phyloP scores from a whole-genome alignment of 352 stramenopile genomes.

The Pythium guiyangense region DNA sequence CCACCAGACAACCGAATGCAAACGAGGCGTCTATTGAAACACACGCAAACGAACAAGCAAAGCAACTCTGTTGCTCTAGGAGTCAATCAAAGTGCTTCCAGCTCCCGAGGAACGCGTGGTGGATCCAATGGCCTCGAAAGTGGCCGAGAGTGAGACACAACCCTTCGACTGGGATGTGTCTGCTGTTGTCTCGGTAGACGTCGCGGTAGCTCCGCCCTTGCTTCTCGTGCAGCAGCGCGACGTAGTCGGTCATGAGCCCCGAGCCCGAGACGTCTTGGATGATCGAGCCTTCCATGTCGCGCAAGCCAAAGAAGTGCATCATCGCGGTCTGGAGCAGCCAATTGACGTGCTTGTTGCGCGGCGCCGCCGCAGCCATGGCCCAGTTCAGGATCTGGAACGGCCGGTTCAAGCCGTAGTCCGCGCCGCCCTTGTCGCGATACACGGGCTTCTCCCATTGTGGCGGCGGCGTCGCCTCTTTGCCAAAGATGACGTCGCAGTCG shows the following conservation, averaged over 20 bases:
- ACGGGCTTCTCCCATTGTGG: slow-evolving; percentile 1
- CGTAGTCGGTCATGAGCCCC: slow-evolving; percentile 16
- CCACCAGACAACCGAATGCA: too few relatives aligned
- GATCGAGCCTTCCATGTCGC: slow-evolving; percentile 5
- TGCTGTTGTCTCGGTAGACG: slow-evolving; percentile 1
- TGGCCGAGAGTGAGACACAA: slow-evolving; percentile 4
- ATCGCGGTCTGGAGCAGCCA: slow-evolving; percentile 5
- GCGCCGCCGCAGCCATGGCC: slow-evolving; percentile 9
- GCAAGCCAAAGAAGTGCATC: slow-evolving; percentile 15
- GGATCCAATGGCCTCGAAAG: slow-evolving; percentile 6
- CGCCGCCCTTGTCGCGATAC: slow-evolving; percentile 1
- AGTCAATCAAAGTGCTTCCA: slow-evolving; percentile 7
- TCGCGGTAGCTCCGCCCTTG: slow-evolving; percentile 5
- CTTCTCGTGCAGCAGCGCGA: slow-evolving; percentile 16
- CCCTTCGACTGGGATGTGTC: slow-evolving; percentile 5
- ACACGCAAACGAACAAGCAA: too few relatives aligned
- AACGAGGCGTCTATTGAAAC: neutral
- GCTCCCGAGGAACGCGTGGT: slow-evolving; percentile 1
- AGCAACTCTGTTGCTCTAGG: too few relatives aligned
- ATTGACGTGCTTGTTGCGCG: slow-evolving; percentile 14
- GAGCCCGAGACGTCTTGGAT: slow-evolving; percentile 17
- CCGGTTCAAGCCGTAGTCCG: slow-evolving; percentile 6
- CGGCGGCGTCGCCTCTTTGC: slow-evolving; percentile 6
- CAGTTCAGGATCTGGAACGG: slow-evolving; percentile 21
- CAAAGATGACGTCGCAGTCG: slow-evolving; percentile 13